Base-by-base conservation (phyloP, 805 yeast species). In the Cyberlindnera japonica region DNA sequence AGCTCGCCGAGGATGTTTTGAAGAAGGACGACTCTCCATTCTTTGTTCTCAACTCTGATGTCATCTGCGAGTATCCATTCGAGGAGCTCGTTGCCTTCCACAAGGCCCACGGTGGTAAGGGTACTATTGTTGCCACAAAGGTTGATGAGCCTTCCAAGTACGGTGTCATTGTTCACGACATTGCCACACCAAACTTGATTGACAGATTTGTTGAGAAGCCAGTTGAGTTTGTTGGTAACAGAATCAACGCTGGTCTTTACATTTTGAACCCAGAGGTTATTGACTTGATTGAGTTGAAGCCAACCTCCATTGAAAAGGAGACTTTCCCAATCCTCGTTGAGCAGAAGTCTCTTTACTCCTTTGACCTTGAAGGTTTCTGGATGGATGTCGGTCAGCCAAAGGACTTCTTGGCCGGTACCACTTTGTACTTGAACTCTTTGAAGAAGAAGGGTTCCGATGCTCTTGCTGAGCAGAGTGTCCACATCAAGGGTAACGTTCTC, bases 341-440 rank as follows among this genome's bases (percentile, higher is more conserved):
- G 70, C 72, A 83, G 64, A 89, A 83, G 63, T 77, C 83, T 47
- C 77, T 93, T 60, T 93, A 82, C 77, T 90, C 98, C 40, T 93
- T 86, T 62, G 99, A 93, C 69, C 80, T 93, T 63, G 97, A 93
- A 75, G 98, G 99, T 54, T 93, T 81, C 86, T 93, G 99, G 99
- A 93, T 93, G 99, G 99, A 93, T 69, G 97, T 93, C 56, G 99
- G 99, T 69, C 99, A 93, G 77, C 99, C 99, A 78, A 93, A 91
- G 80, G 99, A 93, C 72, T 93, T 89, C 82, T 72, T 93, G 53
- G 81, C 96, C 45, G 99, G 99, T 68, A 87, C 97, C 59, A 81
- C 89, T 57, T 74, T 91, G 51, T 93, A 90, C 77, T 77, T 93
- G 67, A 76, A 84, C 65, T 83, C 98, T 41, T 72, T 89, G 62